Evolutionary conservation across 139 green algal genomes (phyloP), one percentile per base, ranked within the genome.

Genomic region (Eudorina sp.): DNA sequence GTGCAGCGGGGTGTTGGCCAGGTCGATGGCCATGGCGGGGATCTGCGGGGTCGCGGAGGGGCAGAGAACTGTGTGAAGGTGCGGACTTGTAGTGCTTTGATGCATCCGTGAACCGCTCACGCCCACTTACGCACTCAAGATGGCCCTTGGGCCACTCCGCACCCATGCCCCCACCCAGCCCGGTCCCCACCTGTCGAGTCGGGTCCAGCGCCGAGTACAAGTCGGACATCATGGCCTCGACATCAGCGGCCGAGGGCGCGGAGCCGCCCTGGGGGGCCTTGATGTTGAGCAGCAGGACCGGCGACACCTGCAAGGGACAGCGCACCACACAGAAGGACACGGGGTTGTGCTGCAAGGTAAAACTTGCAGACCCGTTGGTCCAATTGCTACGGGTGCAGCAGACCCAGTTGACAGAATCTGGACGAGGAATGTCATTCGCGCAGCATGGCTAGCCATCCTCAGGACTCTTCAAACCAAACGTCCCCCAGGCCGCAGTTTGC

Each of bases 1-100:
- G 51, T 89, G 69, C 72, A 75, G 72, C 7, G 48, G 45, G 27
- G 62, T 66, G 27, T 36, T 79, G 58, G 88, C 75, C 53, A 95
- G 89, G 68, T 93, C 74, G 41, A 93, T 41, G 25, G 60, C 51
- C 27, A 88, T 55, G 46, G n/a, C n/a, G 23, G 80, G 60, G 5
- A 92, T 53, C 76, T 84, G 76, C 25, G 36, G 68, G 62, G 11
- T 34, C 62, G 62, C 62, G 62, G 21, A 34, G 2, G 62, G 16
- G 62, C 16, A 34, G 62, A 38, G 27, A 3, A 31, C 2, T 31
- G 27, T 16, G 19, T 3, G 62, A 25, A 16, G 62, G 62, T 40
- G 31, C 31, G 21, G 6, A 29, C n/a, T 31, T 36, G n/a, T 29
- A 19, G 23, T 34, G 19, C 31, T 34, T 34, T 23, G 29, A 25